Evolutionary conservation across 148 eudicot species (phyloP).

Genomic region (Talinum fruticosum): DNA sequence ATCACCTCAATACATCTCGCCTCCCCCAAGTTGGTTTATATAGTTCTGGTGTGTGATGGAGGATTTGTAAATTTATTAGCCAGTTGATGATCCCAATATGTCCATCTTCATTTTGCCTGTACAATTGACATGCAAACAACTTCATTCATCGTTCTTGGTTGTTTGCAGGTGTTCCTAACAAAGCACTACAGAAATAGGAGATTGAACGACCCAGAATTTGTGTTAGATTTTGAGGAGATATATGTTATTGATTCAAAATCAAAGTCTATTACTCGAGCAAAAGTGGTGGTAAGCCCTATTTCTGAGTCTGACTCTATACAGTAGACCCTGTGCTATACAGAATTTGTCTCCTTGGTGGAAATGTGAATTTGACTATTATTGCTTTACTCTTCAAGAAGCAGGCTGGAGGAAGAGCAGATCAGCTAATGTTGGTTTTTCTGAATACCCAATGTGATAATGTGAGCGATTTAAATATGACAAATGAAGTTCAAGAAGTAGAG

Average conservation of each 20-base stretch:
- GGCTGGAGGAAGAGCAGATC: not conserved
- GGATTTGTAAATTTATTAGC: no score
- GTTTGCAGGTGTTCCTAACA: slow-evolving; percentile 76
- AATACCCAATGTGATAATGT: not conserved
- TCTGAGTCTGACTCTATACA: not conserved
- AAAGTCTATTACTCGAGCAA: slow-evolving; percentile 88
- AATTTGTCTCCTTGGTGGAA: not conserved
- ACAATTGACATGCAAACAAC: not conserved
- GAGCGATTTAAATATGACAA: not conserved
- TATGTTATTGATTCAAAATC: slow-evolving; percentile 93
- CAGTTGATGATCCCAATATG: not conserved
- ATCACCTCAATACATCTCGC: no score
- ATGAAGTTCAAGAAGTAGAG: not conserved
- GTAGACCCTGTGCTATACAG: not conserved
- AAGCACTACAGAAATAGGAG: slow-evolving; percentile 92
- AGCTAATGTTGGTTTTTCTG: not conserved
- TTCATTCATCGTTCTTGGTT: slow-evolving; percentile 13
- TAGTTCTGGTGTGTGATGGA: no score
- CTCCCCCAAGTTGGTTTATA: no score
- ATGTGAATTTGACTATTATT: not conserved
- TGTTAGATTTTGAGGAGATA: slow-evolving; percentile 92
- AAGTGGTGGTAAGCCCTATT: slow-evolving; percentile 64
- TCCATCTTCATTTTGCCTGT: not conserved
- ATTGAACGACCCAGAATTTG: slow-evolving; percentile 73
- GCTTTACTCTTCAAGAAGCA: not conserved